phyloP scores from a whole-genome alignment of 306 rosid species.

The Ormosia emarginata region DNA sequence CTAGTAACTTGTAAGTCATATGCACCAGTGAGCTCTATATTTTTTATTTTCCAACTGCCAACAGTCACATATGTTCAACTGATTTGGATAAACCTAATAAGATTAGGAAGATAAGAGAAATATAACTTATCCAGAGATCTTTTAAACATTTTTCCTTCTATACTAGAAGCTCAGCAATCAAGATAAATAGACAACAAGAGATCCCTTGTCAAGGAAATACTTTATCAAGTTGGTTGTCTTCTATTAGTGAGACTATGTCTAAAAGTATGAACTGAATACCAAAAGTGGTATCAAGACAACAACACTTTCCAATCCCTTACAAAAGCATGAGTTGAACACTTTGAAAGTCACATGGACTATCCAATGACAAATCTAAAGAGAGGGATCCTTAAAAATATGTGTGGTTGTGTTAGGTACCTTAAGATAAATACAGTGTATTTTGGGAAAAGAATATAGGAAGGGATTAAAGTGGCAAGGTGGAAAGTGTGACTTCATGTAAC shows the following conservation, averaged over 20 bases:
- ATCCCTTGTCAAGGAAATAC: neutral
- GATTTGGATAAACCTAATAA: neutral
- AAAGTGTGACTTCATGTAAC: too few relatives aligned
- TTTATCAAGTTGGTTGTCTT: neutral
- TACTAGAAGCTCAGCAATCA: neutral
- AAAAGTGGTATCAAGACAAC: neutral
- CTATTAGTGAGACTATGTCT: neutral
- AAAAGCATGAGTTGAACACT: neutral
- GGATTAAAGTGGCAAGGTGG: too few relatives aligned
- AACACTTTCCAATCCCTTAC: neutral
- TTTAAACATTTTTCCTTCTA: neutral
- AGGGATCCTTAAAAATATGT: too few relatives aligned
- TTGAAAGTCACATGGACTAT: neutral
- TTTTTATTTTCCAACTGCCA: neutral
- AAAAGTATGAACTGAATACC: neutral
- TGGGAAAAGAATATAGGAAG: too few relatives aligned
- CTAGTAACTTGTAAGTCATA: neutral
- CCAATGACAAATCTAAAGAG: neutral
- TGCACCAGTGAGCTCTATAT: neutral
- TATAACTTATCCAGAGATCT: neutral
- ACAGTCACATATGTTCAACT: neutral
- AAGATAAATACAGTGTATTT: too few relatives aligned
- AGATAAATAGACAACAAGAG: neutral
- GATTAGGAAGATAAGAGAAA: neutral
- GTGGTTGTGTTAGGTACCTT: too few relatives aligned